Conservation (phyloP, 2,329 filamentous ascomycete genomes). For the Arthrobotrys pseudoclavata region DNA sequence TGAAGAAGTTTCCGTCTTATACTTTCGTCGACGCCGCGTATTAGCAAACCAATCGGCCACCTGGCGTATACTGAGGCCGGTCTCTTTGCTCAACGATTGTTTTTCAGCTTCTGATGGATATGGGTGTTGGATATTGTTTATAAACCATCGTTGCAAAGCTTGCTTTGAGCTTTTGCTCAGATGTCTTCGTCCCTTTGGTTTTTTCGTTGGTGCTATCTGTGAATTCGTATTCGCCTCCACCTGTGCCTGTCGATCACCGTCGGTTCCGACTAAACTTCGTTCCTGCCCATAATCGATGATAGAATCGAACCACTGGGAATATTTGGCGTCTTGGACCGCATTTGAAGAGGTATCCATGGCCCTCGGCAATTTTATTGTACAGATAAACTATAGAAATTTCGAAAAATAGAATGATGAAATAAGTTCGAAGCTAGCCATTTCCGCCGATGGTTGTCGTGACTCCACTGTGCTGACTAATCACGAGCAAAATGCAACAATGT, state of each 20-base stretch:
- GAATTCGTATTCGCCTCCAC: background rate
- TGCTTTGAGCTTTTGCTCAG: constrained; percentile 13
- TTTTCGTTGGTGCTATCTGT: background rate
- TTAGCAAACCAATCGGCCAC: constrained; percentile 24
- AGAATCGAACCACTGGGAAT: constrained; percentile 16
- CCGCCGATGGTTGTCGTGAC: constrained; percentile 5
- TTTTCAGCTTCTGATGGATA: constrained; percentile 9
- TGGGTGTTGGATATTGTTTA: constrained; percentile 17
- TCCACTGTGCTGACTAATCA: constrained; percentile 17
- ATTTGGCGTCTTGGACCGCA: background rate
- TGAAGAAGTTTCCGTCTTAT: background rate
- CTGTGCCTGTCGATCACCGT: background rate
- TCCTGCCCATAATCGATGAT: constrained; percentile 20
- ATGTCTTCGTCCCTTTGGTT: background rate
- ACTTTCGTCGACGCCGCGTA: constrained; percentile 13
- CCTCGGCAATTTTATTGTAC: background rate
- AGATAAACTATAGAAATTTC: background rate
- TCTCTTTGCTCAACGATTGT: constrained; percentile 12
- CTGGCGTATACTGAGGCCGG: constrained; percentile 9
- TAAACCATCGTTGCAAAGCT: constrained; percentile 6
- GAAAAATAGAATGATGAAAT: background rate
- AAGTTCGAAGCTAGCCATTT: constrained; percentile 10
- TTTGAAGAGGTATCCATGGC: background rate
- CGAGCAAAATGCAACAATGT: constrained; percentile 4
- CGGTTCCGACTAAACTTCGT: background rate